Percentiles rank a stretch among this genome's conserved stretches.
Evolutionary conservation across 345 rosid species (phyloP).

Genomic region (Streptanthus diversifolius): DNA sequence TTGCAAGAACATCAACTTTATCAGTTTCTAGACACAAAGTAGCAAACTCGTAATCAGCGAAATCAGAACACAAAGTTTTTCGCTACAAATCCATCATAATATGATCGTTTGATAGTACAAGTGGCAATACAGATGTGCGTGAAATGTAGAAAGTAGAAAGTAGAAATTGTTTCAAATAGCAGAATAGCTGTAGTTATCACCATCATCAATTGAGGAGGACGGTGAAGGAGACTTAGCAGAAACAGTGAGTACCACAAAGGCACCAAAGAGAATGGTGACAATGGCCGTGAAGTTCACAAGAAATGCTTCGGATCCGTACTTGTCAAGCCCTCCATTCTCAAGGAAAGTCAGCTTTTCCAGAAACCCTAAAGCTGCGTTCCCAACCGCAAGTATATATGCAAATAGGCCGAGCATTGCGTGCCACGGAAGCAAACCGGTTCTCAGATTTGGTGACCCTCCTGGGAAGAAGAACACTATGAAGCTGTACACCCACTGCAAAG

Average conservation of each 20-base stretch:
- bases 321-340: conserved; percentile 66
- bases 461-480: conserved; percentile 76
- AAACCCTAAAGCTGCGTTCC: conserved; percentile 65
- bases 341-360: conserved; percentile 91
- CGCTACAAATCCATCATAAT: conserved; percentile 8
- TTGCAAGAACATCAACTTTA: not conserved
- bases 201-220: conserved; percentile 24
- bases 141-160: conserved; percentile 1
- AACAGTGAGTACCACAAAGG: conserved; percentile 59
- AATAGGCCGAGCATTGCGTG: conserved; percentile 72
- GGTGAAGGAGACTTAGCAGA: conserved; percentile 39
- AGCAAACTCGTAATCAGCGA: conserved; percentile 19
- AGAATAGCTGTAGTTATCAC: conserved; percentile 47
- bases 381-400: conserved; percentile 55
- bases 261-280: conserved; percentile 59
- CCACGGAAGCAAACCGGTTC: conserved; percentile 65
- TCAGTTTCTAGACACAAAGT: conserved; percentile 8
- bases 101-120: not conserved
- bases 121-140: not conserved
- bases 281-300: conserved; percentile 91
- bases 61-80: not conserved
- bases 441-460: conserved; percentile 49
- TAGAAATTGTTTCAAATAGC: conserved; percentile 38
- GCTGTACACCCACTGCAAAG: conserved; percentile 82
- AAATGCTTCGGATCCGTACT: conserved; percentile 77